Conservation (phyloP, 2,329 filamentous ascomycete genomes). For the Didymella pinodella region DNA sequence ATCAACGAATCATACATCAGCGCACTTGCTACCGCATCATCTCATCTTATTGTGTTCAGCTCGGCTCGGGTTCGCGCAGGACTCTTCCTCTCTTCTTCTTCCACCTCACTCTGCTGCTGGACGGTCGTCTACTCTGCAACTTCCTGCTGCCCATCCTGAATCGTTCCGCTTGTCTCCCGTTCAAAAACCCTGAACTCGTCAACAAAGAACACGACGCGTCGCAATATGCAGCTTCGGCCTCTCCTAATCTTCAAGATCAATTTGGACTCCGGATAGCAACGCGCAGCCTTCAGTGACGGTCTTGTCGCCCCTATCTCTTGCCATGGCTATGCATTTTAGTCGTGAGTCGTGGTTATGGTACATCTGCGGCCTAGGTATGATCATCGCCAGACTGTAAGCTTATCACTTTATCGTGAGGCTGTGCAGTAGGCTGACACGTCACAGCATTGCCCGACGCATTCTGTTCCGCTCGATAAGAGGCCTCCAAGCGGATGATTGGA, state of each 20-base stretch:
- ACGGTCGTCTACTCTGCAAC: neutral
- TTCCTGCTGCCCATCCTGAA: neutral
- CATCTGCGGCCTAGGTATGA: constrained; percentile 52
- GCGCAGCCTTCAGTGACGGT: neutral
- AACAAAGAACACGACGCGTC: constrained; percentile 1
- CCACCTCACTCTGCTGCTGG: neutral
- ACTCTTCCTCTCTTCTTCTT: constrained; percentile 1
- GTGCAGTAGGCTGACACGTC: constrained; percentile 13
- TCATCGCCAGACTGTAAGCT: constrained; percentile 52
- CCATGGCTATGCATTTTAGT: constrained; percentile 41
- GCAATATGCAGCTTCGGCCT: constrained; percentile 13
- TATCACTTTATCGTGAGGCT: constrained; percentile 3
- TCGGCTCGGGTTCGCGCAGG: neutral
- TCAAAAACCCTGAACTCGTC: neutral
- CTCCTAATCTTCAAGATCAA: neutral
- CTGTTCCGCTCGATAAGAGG: constrained; percentile 57
- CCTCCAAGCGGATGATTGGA: constrained; percentile 65
- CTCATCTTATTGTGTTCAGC: constrained; percentile 9
- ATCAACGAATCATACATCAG: constrained; percentile 23
- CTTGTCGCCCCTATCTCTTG: neutral
- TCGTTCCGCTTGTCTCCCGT: neutral
- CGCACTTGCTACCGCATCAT: constrained; percentile 16
- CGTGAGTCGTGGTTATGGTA: constrained; percentile 60
- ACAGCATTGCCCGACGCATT: constrained; percentile 55
- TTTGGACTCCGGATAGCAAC: constrained; percentile 10